Evolutionary conservation across 2,329 filamentous ascomycete genomes (phyloP).

Genomic region (Lojkania enalia): DNA sequence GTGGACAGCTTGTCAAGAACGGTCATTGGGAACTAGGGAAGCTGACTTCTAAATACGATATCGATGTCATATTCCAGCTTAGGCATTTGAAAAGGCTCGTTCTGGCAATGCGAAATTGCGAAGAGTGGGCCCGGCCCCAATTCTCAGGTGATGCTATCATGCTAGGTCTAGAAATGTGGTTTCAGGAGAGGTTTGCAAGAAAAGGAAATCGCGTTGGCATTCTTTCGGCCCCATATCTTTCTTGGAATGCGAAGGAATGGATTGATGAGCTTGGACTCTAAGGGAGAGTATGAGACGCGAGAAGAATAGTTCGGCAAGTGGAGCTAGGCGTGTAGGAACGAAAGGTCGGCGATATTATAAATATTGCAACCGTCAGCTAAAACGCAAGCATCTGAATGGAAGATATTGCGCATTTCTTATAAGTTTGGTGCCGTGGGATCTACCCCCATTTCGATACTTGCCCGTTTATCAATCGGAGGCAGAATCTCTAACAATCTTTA

Average conservation of each 20-base stretch:
- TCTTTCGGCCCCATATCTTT: not conserved
- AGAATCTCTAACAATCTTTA: no score
- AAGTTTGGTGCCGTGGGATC: no score
- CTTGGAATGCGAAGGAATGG: not conserved
- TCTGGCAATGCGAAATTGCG: not conserved
- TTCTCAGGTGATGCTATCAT: not conserved
- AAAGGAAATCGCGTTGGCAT: not conserved
- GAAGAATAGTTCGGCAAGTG: no score
- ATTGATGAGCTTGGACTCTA: not conserved
- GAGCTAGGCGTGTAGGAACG: no score
- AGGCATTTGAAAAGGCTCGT: not conserved
- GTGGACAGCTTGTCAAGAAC: not conserved
- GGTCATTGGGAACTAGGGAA: not conserved
- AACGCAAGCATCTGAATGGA: no score
- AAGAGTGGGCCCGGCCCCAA: not conserved
- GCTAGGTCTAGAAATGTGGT: not conserved
- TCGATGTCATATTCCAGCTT: not conserved
- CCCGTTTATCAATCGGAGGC: no score
- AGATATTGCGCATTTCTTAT: no score
- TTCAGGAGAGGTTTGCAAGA: not conserved
- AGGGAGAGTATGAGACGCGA: no score
- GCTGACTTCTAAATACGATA: not conserved
- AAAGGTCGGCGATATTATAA: no score
- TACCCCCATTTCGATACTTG: no score
- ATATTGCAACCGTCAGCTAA: no score